Base-by-base conservation (phyloP, 495 filamentous ascomycete species). In the Penicillium ochrochloron region DNA sequence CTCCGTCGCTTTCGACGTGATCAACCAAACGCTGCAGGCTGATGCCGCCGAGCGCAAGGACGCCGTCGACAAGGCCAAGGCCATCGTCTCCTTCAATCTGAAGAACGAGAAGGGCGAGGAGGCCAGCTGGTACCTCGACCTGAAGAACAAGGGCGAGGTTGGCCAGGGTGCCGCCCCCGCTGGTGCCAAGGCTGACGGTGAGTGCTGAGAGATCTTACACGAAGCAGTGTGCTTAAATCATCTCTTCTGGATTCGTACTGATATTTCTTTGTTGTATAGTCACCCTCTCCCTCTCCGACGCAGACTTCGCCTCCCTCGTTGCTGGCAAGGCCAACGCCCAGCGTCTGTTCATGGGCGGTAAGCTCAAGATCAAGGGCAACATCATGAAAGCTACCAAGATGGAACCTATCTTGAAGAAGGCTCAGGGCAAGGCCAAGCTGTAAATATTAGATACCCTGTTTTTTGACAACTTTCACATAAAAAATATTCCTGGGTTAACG, bases 381-480 rank as follows among this genome's bases (percentile, higher is more conserved):
- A 89, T 99, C 54, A 98, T 98, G 96, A 96, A 96, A 87, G 95
- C 95, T 27, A 97, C 95, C 50, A 97, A 96, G 88, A 89, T 95
- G 79, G 92, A 97, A 77, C 92, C 93, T 58, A 88, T 97, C 73
- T 81, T 98, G 65, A 93, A 93, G 85, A 96, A 93, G 83, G 91
- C 93, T 62, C 88, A 90, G 76, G 86, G 83, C 65, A 93, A 91
- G 82, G 87, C 92, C 68, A 97, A 96, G 83, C 82, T 97, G 79
- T 94, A 84, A 81, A 79, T 58, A 70, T 48, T 76, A 78, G 70
- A 78, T 78, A 78, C 78, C 76, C 75, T 41, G 25, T 52, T 61
- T 59, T 60, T 56, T 42, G 62, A 57, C 15, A 68, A 46, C 2
- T 69, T 60, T 69, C n/a, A 69, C 56, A 69, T 62, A 34, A 64